phyloP scores from a whole-genome alignment of 495 filamentous ascomycete species.

The Penicillium waksmanii region DNA sequence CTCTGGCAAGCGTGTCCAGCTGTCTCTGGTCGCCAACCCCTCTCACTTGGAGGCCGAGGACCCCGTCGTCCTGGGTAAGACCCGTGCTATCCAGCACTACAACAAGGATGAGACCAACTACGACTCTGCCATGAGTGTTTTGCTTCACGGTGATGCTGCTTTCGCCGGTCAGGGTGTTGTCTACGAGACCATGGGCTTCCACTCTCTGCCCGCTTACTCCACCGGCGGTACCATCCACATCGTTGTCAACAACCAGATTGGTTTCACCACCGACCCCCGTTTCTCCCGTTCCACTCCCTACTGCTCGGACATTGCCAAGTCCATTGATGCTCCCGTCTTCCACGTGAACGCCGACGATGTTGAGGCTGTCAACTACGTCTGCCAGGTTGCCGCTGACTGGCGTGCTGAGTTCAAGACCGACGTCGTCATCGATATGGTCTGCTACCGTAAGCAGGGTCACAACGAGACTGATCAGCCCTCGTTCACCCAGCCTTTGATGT shows the following conservation, averaged over 20 bases:
- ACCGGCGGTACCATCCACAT: constrained; percentile 97
- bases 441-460: constrained; percentile 98
- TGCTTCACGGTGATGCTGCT: constrained; percentile 96
- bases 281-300: constrained; percentile 97
- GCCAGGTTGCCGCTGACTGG: constrained; percentile 95
- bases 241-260: constrained; percentile 99
- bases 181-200: constrained; percentile 98
- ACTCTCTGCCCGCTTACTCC: constrained; percentile 90
- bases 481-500: constrained; percentile 99
- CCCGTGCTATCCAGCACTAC: constrained; percentile 97
- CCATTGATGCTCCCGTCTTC: constrained; percentile 97
- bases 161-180: constrained; percentile 96
- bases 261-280: constrained; percentile 98
- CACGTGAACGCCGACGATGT: constrained; percentile 99
- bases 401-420: constrained; percentile 97
- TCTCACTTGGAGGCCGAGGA: constrained; percentile 99
- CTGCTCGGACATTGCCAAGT: constrained; percentile 98
- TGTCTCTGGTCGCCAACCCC: constrained; percentile 96
- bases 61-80: constrained; percentile 96
- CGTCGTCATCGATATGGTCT: constrained; percentile 96
- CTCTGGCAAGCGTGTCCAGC: constrained; percentile 96
- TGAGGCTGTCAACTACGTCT: constrained; percentile 97
- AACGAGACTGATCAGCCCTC: constrained; percentile 99
- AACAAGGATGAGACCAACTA: constrained; percentile 92
- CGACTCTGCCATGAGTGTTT: constrained; percentile 87